Base-by-base conservation (phyloP, 768 basidiomycete species). In the Russula abietina region DNA sequence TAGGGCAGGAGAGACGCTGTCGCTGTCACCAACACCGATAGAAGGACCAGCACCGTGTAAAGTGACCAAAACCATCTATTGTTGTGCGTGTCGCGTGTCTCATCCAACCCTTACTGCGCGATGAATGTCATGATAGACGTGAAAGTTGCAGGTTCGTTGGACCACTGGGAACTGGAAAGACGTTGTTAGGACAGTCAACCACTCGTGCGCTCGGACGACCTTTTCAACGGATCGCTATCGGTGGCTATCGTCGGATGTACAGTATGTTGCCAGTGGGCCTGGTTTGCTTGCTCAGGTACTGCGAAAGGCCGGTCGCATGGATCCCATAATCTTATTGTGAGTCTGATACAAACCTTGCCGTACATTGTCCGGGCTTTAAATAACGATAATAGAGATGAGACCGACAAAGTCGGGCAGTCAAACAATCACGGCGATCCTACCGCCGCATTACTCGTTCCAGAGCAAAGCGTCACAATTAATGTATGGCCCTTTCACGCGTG, bases 401-500 rank as follows among this genome's bases (percentile, higher is more conserved):
- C 97, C 48, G 95, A 97, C 75, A 96, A 97, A 75, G 82, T 93
- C 59, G 88, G 88, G 0, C 86, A 88, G 60, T 88, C 82, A 67
- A 92, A 89, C 69, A 89, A 90, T 76, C 93, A 96, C 68, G 94
- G 94, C 0, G 93, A 96, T 72, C 94, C 94, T 16, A 84, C 84
- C 2, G 95, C 95, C 41, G 94, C 94, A 0, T 73, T 98, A 63
- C 75, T 97, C 57, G 95, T 97, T 71, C 95, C 95, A 0, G 95
- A 97, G 71, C 93, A 96, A 73, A 95, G 94, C 65, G 83, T 89
- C 70, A 79, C 83, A 0, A 91, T 91, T 71, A 89, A 88, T 71
- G 88, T 85, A 56, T 64, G 81, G 73, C 57, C 33, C 12, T 52
- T 51, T 60, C 26, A 11, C 52, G 59, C 12, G 14, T 24, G 9